These are phyloP conservation scores for Bondarzewia mesenterica DNA, from an alignment of 1,284 basidiomycete genomes.

Conservation along the genomic window DNA sequence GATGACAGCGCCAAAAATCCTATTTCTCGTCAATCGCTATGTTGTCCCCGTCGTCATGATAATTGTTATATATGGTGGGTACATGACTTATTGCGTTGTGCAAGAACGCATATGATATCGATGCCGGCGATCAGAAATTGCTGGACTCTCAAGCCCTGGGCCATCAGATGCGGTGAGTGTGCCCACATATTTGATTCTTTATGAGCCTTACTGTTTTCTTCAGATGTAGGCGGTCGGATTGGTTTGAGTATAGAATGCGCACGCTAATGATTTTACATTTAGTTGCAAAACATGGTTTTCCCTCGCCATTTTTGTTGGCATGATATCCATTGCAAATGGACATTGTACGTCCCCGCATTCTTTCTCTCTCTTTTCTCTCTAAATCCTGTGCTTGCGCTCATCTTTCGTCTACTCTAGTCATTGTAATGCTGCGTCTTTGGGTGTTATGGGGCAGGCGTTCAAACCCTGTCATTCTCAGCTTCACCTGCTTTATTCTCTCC, in stretches of 20 bases:
- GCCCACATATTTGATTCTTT: too few relatives aligned
- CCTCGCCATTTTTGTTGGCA: slow-evolving; percentile 22
- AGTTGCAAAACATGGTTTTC: slow-evolving; percentile 31
- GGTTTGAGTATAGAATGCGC: not conserved
- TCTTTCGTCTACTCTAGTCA: slow-evolving; percentile 17
- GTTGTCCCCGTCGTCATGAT: slow-evolving; percentile 31
- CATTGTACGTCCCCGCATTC: slow-evolving; percentile 26
- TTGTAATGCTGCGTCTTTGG: slow-evolving; percentile 37
- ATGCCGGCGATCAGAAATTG: not conserved
- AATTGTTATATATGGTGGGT: slow-evolving; percentile 30
- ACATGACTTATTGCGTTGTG: not conserved
- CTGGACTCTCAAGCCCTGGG: not conserved
- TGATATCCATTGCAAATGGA: slow-evolving; percentile 27
- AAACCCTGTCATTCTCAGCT: slow-evolving; percentile 26
- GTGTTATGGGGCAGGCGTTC: slow-evolving; percentile 29
- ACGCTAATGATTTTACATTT: not conserved
- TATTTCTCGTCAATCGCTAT: slow-evolving; percentile 41
- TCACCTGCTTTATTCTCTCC: slow-evolving; percentile 23
- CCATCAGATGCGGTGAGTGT: not conserved
- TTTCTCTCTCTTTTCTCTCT: not conserved
- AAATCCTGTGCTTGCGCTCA: not conserved
- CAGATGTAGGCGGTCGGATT: slow-evolving; percentile 14
- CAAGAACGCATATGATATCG: not conserved
- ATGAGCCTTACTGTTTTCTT: not conserved
- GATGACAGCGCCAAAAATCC: slow-evolving; percentile 30